Percentiles rank a stretch among this genome's conserved stretches.
Evolutionary conservation across 1,284 basidiomycete species (phyloP).

Genomic region (Ceratobasidium papillatum): DNA sequence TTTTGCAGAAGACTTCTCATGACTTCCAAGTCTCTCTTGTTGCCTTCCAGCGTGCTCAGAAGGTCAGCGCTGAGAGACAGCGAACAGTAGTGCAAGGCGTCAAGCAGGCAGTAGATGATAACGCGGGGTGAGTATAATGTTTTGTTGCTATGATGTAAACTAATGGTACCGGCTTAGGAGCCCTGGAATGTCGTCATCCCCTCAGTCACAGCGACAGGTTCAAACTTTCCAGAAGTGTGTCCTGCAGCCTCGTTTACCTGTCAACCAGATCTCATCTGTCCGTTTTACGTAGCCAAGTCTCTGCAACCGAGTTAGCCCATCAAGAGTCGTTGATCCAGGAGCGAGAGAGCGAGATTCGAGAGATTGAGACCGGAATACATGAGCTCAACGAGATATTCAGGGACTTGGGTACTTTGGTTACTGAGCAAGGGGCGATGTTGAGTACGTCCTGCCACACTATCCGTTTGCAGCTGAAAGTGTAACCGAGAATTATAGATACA

Average conservation of each 20-base stretch:
- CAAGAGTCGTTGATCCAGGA: slow-evolving; percentile 97
- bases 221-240: slow-evolving; percentile 52
- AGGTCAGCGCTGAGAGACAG: slow-evolving; percentile 87
- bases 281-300: slow-evolving; percentile 53
- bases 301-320: slow-evolving; percentile 91
- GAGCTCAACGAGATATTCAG: slow-evolving; percentile 98
- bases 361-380: slow-evolving; percentile 97
- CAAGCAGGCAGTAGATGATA: slow-evolving; percentile 78
- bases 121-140: slow-evolving; percentile 49
- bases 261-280: not conserved
- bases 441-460: slow-evolving; percentile 62
- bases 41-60: slow-evolving; percentile 91
- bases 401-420: slow-evolving; percentile 93
- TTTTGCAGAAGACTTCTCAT: slow-evolving; percentile 88
- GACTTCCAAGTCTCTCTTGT: slow-evolving; percentile 91
- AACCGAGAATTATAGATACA: slow-evolving; percentile 70
- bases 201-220: slow-evolving; percentile 65
- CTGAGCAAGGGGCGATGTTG: slow-evolving; percentile 94
- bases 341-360: slow-evolving; percentile 92
- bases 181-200: slow-evolving; percentile 19
- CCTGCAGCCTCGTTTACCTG: not conserved
- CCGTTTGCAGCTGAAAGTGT: not conserved
- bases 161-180: not conserved
- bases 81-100: slow-evolving; percentile 83
- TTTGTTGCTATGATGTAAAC: slow-evolving; percentile 26